Percentiles rank a stretch among this genome's conserved stretches.
phyloP scores from a whole-genome alignment of 805 yeast species.

The Pichia nanzhaoensis region DNA sequence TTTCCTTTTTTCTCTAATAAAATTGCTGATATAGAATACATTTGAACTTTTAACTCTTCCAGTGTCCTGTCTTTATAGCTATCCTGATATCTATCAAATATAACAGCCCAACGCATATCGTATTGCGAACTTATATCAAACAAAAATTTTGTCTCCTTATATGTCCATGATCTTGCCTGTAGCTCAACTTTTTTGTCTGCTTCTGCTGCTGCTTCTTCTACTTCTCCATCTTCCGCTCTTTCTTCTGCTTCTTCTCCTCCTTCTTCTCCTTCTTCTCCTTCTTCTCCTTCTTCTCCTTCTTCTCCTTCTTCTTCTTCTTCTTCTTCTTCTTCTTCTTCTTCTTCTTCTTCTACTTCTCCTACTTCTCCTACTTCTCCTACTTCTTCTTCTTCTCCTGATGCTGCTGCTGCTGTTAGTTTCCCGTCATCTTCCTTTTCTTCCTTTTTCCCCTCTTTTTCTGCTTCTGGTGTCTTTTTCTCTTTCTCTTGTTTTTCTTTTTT shows the following conservation, averaged over 20 bases:
- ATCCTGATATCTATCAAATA: constrained; percentile 50
- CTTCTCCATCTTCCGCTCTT: no score
- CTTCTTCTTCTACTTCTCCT: no score
- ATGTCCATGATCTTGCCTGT: constrained; percentile 56
- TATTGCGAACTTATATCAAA: constrained; percentile 56
- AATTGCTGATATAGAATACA: constrained; percentile 60
- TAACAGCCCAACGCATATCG: constrained; percentile 66
- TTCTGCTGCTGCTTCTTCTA: no score
- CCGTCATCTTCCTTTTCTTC: no score
- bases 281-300: background rate
- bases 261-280: background rate
- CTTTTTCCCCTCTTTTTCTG: background rate
- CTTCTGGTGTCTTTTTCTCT: background rate
- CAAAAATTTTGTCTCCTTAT: constrained; percentile 71
- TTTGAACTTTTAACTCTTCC: constrained; percentile 81
- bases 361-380: no score
- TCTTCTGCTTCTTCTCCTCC: no score
- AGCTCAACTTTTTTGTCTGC: no score
- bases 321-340: no score
- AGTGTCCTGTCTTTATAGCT: constrained; percentile 43
- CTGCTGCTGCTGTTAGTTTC: no score
- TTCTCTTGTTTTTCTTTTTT: background rate
- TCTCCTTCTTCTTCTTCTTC: no score
- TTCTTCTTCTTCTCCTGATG: no score
- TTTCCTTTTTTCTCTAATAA: constrained; percentile 36